phyloP scores from a whole-genome alignment of 768 basidiomycete genomes.

The Amanita molliuscula region DNA sequence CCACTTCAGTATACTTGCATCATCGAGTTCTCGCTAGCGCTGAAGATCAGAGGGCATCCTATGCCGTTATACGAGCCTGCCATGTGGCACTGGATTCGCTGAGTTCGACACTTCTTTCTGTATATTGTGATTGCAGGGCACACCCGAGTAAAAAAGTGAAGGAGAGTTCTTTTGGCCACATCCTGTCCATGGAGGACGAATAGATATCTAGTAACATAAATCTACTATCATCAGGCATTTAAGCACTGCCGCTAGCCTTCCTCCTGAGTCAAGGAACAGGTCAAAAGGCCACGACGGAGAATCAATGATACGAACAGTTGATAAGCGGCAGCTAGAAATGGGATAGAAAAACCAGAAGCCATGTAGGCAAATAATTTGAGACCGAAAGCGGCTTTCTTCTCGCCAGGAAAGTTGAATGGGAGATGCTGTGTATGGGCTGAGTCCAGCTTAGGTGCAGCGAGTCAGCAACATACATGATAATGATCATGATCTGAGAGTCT shows the following conservation, averaged over 20 bases:
- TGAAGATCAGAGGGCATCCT: conserved; percentile 35
- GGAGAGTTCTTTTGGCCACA: background rate
- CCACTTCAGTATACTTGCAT: conserved; percentile 52
- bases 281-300: background rate
- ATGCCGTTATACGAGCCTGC: conserved; percentile 54
- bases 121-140: conserved; percentile 58
- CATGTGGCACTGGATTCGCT: conserved; percentile 59
- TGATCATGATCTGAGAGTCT: conserved; percentile 41
- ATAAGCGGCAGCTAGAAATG: conserved; percentile 49
- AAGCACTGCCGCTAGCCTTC: conserved; percentile 24
- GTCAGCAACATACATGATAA: conserved; percentile 39
- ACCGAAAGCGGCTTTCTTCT: conserved; percentile 40
- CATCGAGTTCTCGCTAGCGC: conserved; percentile 51
- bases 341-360: conserved; percentile 50
- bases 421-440: conserved; percentile 30
- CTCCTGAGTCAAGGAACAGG: conserved; percentile 22
- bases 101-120: conserved; percentile 49
- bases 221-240: background rate
- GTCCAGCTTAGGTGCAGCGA: conserved; percentile 5
- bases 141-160: conserved; percentile 10
- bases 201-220: conserved; percentile 10
- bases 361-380: conserved; percentile 40
- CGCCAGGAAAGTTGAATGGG: conserved; percentile 43
- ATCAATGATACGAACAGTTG: conserved; percentile 47
- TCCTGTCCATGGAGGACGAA: conserved; percentile 12